Evolutionary conservation across 345 rosid genomes (phyloP).

Genomic region (Dipteronia dyeriana): DNA sequence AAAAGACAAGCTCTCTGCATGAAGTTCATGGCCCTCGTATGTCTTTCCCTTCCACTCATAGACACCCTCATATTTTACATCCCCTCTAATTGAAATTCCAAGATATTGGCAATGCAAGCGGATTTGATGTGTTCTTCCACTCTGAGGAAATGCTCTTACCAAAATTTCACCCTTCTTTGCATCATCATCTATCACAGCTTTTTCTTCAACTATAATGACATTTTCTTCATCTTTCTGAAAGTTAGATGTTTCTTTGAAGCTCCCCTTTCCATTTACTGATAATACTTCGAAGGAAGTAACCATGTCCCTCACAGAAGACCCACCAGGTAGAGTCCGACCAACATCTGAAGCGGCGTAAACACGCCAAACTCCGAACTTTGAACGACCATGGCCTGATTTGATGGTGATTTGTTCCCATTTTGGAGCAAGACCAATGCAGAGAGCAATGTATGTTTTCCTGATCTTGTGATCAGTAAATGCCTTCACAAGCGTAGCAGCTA

Average conservation of each 20-base stretch:
- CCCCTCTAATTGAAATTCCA: conserved; percentile 78
- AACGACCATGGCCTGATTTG: conserved; percentile 91
- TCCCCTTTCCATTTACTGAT: conserved; percentile 50
- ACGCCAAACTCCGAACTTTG: conserved; percentile 91
- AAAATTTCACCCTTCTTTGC: conserved; percentile 53
- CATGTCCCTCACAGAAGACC: conserved; percentile 83
- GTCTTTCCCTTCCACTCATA: conserved; percentile 64
- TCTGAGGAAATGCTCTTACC: conserved; percentile 73
- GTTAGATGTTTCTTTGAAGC: conserved; percentile 27
- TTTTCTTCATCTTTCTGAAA: conserved; percentile 29
- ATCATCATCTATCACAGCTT: conserved; percentile 31
- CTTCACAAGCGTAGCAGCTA: conserved; percentile 80
- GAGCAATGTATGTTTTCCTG: conserved; percentile 75
- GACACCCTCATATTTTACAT: conserved; percentile 86
- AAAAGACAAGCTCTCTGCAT: conserved; percentile 79
- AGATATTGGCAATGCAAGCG: conserved; percentile 90
- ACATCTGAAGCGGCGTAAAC: conserved; percentile 77
- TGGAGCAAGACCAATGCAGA: conserved; percentile 65
- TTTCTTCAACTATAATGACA: conserved; percentile 46
- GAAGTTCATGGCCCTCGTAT: conserved; percentile 70
- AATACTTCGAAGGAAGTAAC: conserved; percentile 76
- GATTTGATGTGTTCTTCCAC: conserved; percentile 94
- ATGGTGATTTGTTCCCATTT: conserved; percentile 63
- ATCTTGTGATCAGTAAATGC: conserved; percentile 79
- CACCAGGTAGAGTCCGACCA: conserved; percentile 75